Evolutionary conservation across 805 yeast genomes (phyloP).

Genomic region (Zygosaccharomyces siamensis): DNA sequence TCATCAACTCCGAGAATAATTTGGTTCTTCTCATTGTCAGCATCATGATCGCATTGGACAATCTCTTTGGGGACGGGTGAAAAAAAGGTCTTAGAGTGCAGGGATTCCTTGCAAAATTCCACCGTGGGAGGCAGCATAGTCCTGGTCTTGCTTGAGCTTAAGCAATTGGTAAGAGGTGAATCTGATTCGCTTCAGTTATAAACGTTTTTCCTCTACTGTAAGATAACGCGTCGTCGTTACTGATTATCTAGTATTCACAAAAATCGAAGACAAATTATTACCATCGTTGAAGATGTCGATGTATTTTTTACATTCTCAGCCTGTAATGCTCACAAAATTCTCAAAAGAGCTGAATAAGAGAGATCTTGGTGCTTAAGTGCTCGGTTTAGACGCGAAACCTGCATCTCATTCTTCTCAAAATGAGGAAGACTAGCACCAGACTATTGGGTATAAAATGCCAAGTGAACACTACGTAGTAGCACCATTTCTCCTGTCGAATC

Average conservation of each 20-base stretch:
- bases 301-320: background rate
- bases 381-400: background rate
- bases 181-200: background rate
- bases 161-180: background rate
- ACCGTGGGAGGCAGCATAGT: constrained; percentile 32
- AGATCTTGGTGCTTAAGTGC: background rate
- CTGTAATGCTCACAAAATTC: background rate
- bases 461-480: background rate
- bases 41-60: background rate
- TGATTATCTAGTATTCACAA: background rate
- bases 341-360: background rate
- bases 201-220: background rate
- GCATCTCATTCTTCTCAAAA: background rate
- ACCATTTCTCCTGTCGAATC: background rate
- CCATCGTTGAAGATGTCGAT: background rate
- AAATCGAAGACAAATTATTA: background rate
- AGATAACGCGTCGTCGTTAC: background rate
- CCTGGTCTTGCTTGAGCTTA: background rate
- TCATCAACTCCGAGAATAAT: constrained; percentile 87
- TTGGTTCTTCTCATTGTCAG: background rate
- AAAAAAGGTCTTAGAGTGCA: constrained; percentile 44
- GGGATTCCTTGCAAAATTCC: constrained; percentile 15
- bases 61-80: constrained; percentile 44
- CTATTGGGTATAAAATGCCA: background rate
- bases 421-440: too few relatives aligned